Base-by-base conservation (phyloP, 352 stramenopile genomes). In the Phytophthora capsici region DNA sequence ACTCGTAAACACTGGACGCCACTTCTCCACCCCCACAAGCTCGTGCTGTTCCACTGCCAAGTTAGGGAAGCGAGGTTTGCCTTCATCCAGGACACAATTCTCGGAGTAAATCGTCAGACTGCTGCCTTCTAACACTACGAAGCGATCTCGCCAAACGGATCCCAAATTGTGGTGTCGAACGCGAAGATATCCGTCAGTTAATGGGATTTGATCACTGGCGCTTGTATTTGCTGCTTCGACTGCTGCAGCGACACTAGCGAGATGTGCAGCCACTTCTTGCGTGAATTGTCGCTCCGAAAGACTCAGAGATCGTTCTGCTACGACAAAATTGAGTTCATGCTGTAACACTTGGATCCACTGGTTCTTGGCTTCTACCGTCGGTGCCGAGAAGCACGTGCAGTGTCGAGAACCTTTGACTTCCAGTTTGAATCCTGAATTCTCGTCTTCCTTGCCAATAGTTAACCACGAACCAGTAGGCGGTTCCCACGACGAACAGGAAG, bases 281-380 rank as follows among this genome's bases (percentile, higher is more conserved):
- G 77, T 77, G 45, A 91, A 87, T 53, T 76, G 68, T 19, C 72
- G 71, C 3, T 79, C 80, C 0, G 86, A 75, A 34, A 89, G 71
- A 23, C 86, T 82, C 34, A 91, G 53, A 20, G 84, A 88, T 38
- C 63, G 57, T 52, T 93, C 83, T 2, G 78, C 80, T 3, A 86
- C 57, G 3, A 74, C 69, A 51, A 90, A 90, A 17, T 89, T 77
- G 0, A 89, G 67, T 23, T 90, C 82, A 37, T 87, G 71, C 22
- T 88, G 75, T 14, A 91, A 63, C 1, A 72, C 69, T 23, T 83
- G 73, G 0, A 91, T 51, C 85, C 85, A 93, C 16, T 68, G 60
- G 16, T 72, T 48, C 47, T 90, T 91, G 0, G 44, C 55, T 10
- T 71, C 32, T 2, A 55, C n/a, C 1, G 67, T 77, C 2, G 66